Evolutionary conservation across 129 eudicot genomes (phyloP), one percentile per base, ranked within the genome.

Genomic region (Lactuca saligna): DNA sequence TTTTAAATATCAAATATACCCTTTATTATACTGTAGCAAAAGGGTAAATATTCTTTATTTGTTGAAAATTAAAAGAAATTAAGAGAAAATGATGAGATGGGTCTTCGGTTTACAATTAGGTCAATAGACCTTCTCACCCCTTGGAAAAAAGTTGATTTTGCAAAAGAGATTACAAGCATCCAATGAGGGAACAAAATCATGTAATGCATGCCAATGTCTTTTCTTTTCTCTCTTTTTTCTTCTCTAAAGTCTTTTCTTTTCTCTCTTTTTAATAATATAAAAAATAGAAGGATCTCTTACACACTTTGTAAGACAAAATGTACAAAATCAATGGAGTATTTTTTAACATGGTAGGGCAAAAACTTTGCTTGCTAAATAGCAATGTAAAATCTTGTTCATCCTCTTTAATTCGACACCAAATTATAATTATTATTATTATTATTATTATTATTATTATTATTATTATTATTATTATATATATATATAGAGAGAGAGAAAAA

Each of bases 161-260:
- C 53, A 29, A 63, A 65, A 25, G 79, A 65, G 44, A 67, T 48
- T 66, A 67, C 51, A 31, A 54, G 80, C 75, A 76, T 76, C 80
- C 80, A 38, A 76, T 76, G 80, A 39, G 70, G 80, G 80, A 76
- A 76, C 80, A 69, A 69, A 76, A 76, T 76, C 70, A 76, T 76
- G 58, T 32, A 31, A 76, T 76, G 75, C 80, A 76, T 76, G 80
- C 75, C 53, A 34, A 61, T 61, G 59, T 76, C 70, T 61, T 69
- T 69, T 68, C 64, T 54, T 68, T 75, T 53, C 39, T 64, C 32
- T 32, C 57, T 62, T 62, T 72, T 72, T 70, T 53, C 17, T 57
- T 65, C 51, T 7, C 39, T 49, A 33, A 71, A 71, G 68, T 49
- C 60, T 71, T 71, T 41, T 61, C 17, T 63, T 63, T 58, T 31